Evolutionary conservation across 148 eudicot genomes (phyloP), one percentile per base, ranked within the genome.

Genomic region (Rhododendron molle): DNA sequence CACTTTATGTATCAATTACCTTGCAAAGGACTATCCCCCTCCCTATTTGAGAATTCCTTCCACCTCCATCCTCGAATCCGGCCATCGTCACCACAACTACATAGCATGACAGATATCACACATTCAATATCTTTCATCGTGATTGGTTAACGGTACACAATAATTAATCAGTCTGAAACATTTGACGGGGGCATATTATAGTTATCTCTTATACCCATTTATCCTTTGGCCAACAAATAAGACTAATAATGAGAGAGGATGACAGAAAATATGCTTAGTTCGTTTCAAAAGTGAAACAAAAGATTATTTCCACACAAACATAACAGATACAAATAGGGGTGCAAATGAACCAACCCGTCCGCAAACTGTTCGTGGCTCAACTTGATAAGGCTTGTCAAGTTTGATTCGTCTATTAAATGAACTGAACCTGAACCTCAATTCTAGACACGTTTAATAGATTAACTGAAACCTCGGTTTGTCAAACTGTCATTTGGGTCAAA

Each of bases 81-180:
- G 40, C 99, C 99, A 94, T 97, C 99, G 87, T 97, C 99, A 72
- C 99, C 99, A 86, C 99, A 97, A 81, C 99, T 97, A 89, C 85
- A 92, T 52, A 46, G 88, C 38, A 81, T 6, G 78, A 20, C 62
- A 83, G 56, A 87, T 49, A 76, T 71, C 62, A 36, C 20, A 56
- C 28, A 40, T 74, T 71, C 8, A 78, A 62, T 76, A 84, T 69
- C 13, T 67, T 44, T 80, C 36, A 76, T 47, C 20, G 4, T 52
- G 81, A 74, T 54, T 18, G 21, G 67, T 36, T 36, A 34, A 67
- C 38, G 14, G 28, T 38, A 18, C 60, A 38, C 30, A 54, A 20
- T 28, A 60, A 23, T 60, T 58, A 58, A 9, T 9, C 5, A 21
- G n/a, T 20, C 9, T 65, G 15, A 14, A 78, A 7, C 12, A 43